A percentile compares a stretch with the other conserved stretches of the same genome.
Evolutionary conservation across 768 basidiomycete genomes (phyloP).

Genomic region (Lepiota brunneoincarnata): DNA sequence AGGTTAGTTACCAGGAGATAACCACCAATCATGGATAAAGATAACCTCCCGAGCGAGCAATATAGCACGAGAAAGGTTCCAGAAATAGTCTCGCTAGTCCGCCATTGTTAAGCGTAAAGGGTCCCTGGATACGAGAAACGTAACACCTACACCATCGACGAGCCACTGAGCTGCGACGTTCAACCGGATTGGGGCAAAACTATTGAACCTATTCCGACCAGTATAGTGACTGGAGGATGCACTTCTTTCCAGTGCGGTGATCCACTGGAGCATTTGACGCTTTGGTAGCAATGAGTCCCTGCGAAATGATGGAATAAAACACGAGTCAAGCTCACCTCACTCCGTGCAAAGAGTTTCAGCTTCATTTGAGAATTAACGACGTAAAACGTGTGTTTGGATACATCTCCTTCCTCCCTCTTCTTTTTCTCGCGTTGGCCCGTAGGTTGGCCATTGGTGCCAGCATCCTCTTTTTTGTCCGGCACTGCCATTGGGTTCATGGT

Average conservation of each 20-base stretch:
- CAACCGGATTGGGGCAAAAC: conserved; percentile 88
- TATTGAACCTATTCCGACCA: conserved; percentile 83
- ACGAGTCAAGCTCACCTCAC: conserved; percentile 53
- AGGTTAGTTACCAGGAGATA: conserved; percentile 68
- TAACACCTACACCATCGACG: conserved; percentile 81
- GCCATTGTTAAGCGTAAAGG: background rate
- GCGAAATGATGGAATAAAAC: background rate
- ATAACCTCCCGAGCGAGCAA: conserved; percentile 84
- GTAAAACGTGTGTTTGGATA: conserved; percentile 93
- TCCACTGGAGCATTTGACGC: conserved; percentile 98
- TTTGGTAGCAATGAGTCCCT: conserved; percentile 22
- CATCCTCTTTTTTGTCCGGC: conserved; percentile 16
- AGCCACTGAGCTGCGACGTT: conserved; percentile 98
- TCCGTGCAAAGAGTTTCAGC: conserved; percentile 83
- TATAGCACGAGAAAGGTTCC: conserved; percentile 93
- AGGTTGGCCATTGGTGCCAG: conserved; percentile 20
- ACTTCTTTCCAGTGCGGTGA: conserved; percentile 83
- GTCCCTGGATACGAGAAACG: background rate
- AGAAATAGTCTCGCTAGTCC: conserved; percentile 92
- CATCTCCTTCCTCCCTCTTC: conserved; percentile 46
- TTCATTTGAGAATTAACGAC: conserved; percentile 88
- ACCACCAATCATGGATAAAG: conserved; percentile 99
- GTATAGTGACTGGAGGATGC: conserved; percentile 76
- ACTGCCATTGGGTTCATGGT: conserved; percentile 53
- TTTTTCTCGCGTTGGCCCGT: conserved; percentile 14